Conservation (phyloP, 2,329 filamentous ascomycete genomes). For the Ceratocystis smalleyi region DNA sequence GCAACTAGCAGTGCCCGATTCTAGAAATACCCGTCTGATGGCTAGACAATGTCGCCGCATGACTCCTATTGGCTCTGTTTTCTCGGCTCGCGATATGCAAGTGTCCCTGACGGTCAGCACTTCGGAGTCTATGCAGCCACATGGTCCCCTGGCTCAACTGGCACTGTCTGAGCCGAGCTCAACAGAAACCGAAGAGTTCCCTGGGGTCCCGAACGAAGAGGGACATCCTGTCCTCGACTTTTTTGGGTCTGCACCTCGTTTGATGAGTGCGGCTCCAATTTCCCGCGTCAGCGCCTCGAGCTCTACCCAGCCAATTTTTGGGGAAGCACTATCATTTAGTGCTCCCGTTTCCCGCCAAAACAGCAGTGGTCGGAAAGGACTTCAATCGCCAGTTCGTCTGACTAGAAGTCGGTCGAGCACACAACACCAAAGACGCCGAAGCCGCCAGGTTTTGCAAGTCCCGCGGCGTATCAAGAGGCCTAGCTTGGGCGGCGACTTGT, state of each 20-base stretch:
- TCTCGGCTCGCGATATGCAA: slow-evolving; percentile 46
- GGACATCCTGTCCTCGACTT: slow-evolving; percentile 13
- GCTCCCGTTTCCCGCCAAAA: slow-evolving; percentile 26
- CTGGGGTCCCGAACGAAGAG: slow-evolving; percentile 3
- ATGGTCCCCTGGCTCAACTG: slow-evolving; percentile 45
- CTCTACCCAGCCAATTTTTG: slow-evolving; percentile 23
- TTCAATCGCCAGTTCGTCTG: slow-evolving; percentile 40
- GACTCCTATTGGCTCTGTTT: slow-evolving; percentile 35
- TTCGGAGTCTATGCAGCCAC: slow-evolving; percentile 47
- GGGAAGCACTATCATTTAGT: slow-evolving; percentile 5
- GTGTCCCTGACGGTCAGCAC: slow-evolving; percentile 48
- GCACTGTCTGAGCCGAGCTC: slow-evolving; percentile 29
- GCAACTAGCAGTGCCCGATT: slow-evolving; percentile 37
- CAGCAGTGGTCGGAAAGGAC: slow-evolving; percentile 33
- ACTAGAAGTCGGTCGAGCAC: slow-evolving; percentile 36
- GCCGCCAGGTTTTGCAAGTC: slow-evolving; percentile 26
- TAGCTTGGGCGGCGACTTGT: slow-evolving; percentile 39
- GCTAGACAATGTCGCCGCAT: slow-evolving; percentile 34
- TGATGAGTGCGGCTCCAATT: slow-evolving; percentile 40
- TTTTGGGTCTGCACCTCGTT: slow-evolving; percentile 18
- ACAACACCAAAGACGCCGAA: slow-evolving; percentile 38
- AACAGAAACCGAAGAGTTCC: slow-evolving; percentile 7
- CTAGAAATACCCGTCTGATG: slow-evolving; percentile 37
- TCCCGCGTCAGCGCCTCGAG: slow-evolving; percentile 36
- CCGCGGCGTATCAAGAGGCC: slow-evolving; percentile 36